Evolutionary conservation across 2,329 filamentous ascomycete species (phyloP).

Genomic region (Colletotrichum kahawae): DNA sequence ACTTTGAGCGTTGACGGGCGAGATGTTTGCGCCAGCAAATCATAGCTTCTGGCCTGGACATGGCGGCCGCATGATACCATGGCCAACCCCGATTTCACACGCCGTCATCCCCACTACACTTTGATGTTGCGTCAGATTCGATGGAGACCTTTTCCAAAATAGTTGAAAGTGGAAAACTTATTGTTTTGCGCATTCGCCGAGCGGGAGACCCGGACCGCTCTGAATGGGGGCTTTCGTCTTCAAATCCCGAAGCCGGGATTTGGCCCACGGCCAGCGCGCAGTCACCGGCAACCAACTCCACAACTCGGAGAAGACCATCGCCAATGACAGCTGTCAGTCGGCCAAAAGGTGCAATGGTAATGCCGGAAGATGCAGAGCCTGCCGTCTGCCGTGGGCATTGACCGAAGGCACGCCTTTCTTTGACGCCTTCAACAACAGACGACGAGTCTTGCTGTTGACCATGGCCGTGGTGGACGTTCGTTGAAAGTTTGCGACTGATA

Average conservation of each 20-base stretch:
- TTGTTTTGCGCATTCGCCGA: not conserved
- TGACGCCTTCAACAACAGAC: not conserved
- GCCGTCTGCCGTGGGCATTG: not conserved
- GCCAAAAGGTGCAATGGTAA: not conserved
- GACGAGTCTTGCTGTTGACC: not conserved
- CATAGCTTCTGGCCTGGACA: not conserved
- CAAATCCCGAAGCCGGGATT: slow-evolving; percentile 19
- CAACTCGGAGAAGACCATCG: not conserved
- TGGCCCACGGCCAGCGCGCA: slow-evolving; percentile 2
- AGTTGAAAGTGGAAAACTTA: not conserved
- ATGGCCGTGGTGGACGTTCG: not conserved
- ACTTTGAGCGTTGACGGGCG: not conserved
- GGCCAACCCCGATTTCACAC: not conserved
- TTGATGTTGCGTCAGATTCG: not conserved
- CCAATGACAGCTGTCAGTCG: not conserved
- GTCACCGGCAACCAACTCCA: slow-evolving; percentile 5
- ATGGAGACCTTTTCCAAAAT: not conserved
- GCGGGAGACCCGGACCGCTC: not conserved
- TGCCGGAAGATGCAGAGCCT: not conserved
- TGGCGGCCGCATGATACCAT: not conserved
- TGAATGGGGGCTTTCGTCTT: not conserved
- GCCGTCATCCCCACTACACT: not conserved
- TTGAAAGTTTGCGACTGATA: not conserved
- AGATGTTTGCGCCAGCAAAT: not conserved
- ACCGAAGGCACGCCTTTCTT: not conserved